Base-by-base conservation (phyloP, 441 rosid genomes). In the Erodium moschatum region DNA sequence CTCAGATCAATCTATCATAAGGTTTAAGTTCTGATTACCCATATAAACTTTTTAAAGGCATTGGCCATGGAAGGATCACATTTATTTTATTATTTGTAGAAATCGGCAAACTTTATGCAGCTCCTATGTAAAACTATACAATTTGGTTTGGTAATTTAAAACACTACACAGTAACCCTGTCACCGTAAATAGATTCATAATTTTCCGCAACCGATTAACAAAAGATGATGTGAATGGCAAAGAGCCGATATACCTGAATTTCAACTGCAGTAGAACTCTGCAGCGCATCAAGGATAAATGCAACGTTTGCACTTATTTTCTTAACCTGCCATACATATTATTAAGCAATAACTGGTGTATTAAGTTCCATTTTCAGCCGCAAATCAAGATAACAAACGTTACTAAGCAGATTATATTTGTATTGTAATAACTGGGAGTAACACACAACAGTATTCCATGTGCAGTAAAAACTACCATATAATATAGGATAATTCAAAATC, bases 261-360 rank as follows among this genome's bases (percentile, higher is more conserved):
- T 91, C 97, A 44, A 94, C 79, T 33, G 77, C 62, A 69, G 61
- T 77, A 11, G 97, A 94, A 80, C 85, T 85, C 60, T 81, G 89
- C 73, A 94, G 82, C 0, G 91, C 90, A 71, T 84, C 83, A 72
- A 89, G 82, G 70, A 94, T 91, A 72, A 88, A 88, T 18, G 58
- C 77, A 52, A 88, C 69, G 75, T 94, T 92, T 18, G 83, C 80
- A 66, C 91, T 80, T 97, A 94, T 89, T 78, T 76, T 78, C 80
- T 85, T 89, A 66, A 94, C 86, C 99, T 94, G 94, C 64, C 58
- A 75, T 33, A 31, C 35, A 70, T 31, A 46, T 61, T 29, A 44
- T 58, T 64, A 73, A 31, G 60, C 60, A 44, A 21, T 46, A 20
- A 48, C 16, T 24, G 6, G n/a, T 2, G 6, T 3, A 24, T 16